A percentile compares a stretch with the other conserved stretches of the same genome.
These are phyloP conservation scores for Flagelloscypha sp. DNA, from an alignment of 768 basidiomycete genomes.

Conservation along the genomic window DNA sequence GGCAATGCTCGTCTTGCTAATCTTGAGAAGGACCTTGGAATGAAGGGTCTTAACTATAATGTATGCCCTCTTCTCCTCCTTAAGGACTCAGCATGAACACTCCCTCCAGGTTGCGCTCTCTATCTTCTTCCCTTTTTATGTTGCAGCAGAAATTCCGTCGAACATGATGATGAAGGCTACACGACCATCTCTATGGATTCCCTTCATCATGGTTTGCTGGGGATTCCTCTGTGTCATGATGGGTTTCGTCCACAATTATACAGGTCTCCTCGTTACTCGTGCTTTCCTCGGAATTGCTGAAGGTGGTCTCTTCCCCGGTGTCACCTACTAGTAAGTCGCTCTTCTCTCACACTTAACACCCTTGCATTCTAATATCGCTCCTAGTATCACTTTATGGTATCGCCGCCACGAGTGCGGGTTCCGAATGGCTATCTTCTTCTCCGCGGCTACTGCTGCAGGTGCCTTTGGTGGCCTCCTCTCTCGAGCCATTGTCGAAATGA, in stretches of 20 bases:
- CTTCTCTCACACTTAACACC: too few relatives aligned
- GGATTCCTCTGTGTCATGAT: conserved; percentile 14
- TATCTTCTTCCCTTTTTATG: too few relatives aligned
- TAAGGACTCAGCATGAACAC: too few relatives aligned
- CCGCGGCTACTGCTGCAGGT: conserved; percentile 45
- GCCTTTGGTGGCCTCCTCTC: conserved; percentile 46
- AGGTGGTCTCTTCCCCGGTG: conserved; percentile 42
- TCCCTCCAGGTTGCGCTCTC: too few relatives aligned
- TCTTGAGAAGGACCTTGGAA: conserved; percentile 14
- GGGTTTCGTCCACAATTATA: conserved; percentile 16
- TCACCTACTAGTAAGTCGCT: conserved; percentile 69
- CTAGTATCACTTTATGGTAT: too few relatives aligned
- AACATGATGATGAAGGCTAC: conserved; percentile 1
- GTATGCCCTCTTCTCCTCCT: too few relatives aligned
- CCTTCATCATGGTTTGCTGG: not conserved
- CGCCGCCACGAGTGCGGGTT: too few relatives aligned
- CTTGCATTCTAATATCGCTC: too few relatives aligned
- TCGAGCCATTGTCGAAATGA: conserved; percentile 37
- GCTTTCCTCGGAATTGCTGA: conserved; percentile 19
- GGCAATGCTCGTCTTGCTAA: conserved; percentile 17
- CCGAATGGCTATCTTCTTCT: conserved; percentile 38
- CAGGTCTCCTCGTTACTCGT: conserved; percentile 16
- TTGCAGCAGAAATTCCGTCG: not conserved
- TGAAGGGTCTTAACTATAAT: too few relatives aligned
- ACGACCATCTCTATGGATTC: conserved; percentile 1